These are phyloP conservation scores for Barbatosphaeria neglecta DNA, from an alignment of 495 filamentous ascomycete species.

Conservation along the genomic window DNA sequence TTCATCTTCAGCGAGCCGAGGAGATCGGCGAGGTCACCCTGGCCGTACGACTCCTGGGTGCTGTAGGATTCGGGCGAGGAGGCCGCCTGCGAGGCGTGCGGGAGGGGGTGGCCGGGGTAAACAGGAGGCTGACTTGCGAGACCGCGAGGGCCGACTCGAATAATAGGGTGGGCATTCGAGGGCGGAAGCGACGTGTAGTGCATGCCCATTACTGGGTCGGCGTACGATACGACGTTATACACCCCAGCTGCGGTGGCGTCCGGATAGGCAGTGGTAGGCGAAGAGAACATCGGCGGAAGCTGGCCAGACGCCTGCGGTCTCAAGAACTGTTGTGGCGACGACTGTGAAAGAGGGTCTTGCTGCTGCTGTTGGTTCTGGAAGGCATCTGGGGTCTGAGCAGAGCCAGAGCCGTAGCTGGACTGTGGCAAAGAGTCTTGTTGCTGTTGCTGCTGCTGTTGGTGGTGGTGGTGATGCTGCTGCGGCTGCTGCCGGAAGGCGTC, in stretches of 20 bases:
- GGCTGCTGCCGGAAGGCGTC: constrained; percentile 46
- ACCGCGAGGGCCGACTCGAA: no score
- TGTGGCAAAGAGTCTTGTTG: constrained; percentile 5
- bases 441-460: constrained; percentile 8
- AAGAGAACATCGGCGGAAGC: no score
- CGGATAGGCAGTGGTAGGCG: constrained; percentile 25
- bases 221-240: constrained; percentile 34
- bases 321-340: not conserved
- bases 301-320: constrained; percentile 7
- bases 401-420: constrained; percentile 33
- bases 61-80: constrained; percentile 40
- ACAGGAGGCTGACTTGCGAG: no score
- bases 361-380: constrained; percentile 40
- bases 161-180: no score
- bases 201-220: constrained; percentile 30
- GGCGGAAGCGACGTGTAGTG: constrained; percentile 38
- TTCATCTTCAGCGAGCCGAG: constrained; percentile 81
- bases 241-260: constrained; percentile 20
- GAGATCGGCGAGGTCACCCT: constrained; percentile 65
- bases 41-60: constrained; percentile 49
- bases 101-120: constrained; percentile 43
- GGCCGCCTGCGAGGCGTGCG: constrained; percentile 32
- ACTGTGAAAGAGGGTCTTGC: constrained; percentile 17
- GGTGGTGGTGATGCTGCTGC: constrained; percentile 31
- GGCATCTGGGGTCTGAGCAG: constrained; percentile 37